Conservation (phyloP, 768 basidiomycete species). For the Lyophyllum decastes region DNA sequence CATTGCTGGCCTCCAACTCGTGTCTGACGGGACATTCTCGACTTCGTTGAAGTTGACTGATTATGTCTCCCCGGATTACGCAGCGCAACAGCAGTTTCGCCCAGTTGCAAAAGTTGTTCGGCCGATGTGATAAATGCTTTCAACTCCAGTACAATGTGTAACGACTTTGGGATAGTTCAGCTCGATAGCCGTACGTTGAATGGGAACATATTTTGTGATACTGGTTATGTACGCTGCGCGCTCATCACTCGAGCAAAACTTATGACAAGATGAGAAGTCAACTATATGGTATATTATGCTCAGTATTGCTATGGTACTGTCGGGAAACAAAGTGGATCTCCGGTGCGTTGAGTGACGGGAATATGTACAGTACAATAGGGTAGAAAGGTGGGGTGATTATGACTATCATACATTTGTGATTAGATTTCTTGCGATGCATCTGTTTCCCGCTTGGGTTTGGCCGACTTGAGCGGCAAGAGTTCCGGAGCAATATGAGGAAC, state of each 20-base stretch:
- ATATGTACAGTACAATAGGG: neutral
- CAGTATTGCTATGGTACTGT: neutral
- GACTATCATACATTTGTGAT: neutral
- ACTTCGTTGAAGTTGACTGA: conserved; percentile 40
- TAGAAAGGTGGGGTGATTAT: neutral
- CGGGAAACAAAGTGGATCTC: no score
- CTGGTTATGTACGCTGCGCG: no score
- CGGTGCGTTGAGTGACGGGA: neutral
- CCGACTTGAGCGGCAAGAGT: conserved; percentile 13
- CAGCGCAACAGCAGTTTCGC: conserved; percentile 32
- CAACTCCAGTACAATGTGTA: neutral
- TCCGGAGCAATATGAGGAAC: conserved; percentile 24
- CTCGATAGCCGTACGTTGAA: no score
- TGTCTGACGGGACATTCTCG: conserved; percentile 46
- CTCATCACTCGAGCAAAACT: no score
- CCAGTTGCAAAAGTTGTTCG: conserved; percentile 25
- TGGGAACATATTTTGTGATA: no score
- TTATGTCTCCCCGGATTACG: conserved; percentile 43
- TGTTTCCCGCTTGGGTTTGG: conserved; percentile 1
- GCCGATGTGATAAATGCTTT: conserved; percentile 30
- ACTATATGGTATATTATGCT: neutral
- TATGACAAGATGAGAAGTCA: neutral
- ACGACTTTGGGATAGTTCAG: no score
- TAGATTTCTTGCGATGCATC: conserved; percentile 13
- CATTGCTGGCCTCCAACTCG: conserved; percentile 40